phyloP scores from a whole-genome alignment of 306 rosid species.

The Delonix regia region DNA sequence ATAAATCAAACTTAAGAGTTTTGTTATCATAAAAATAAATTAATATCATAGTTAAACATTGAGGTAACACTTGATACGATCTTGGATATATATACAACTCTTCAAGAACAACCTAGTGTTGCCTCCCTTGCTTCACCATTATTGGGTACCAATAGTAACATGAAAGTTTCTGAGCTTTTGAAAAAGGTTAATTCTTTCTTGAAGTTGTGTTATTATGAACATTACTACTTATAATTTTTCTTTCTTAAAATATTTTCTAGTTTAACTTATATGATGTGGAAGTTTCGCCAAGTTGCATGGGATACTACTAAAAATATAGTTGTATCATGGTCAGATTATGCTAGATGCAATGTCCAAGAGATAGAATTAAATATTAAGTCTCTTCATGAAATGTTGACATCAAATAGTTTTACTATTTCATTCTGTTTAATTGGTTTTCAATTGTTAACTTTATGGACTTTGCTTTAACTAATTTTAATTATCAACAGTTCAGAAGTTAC shows the following conservation, averaged over 20 bases:
- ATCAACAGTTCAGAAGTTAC: neutral
- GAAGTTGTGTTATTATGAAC: neutral
- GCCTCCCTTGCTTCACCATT: slow-evolving; percentile 46
- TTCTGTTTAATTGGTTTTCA: neutral
- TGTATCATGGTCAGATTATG: neutral
- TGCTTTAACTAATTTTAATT: neutral
- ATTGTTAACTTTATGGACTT: neutral
- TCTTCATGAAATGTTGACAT: slow-evolving; percentile 5
- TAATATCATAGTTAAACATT: no score
- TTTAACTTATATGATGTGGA: neutral
- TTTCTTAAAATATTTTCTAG: neutral
- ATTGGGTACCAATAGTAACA: slow-evolving; percentile 57
- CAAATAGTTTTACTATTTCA: no score
- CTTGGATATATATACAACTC: slow-evolving; percentile 66
- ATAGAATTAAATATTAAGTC: neutral
- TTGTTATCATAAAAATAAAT: no score
- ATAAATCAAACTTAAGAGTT: no score
- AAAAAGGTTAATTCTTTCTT: slow-evolving; percentile 60
- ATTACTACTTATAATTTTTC: neutral
- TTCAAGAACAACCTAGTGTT: slow-evolving; percentile 59
- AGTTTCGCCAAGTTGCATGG: neutral
- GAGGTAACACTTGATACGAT: no score
- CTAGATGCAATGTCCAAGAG: neutral
- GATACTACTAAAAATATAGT: neutral
- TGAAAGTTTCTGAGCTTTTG: slow-evolving; percentile 74